These are phyloP conservation scores for Jackrogersella multiformis DNA, from an alignment of 495 filamentous ascomycete species.

Conservation along the genomic window DNA sequence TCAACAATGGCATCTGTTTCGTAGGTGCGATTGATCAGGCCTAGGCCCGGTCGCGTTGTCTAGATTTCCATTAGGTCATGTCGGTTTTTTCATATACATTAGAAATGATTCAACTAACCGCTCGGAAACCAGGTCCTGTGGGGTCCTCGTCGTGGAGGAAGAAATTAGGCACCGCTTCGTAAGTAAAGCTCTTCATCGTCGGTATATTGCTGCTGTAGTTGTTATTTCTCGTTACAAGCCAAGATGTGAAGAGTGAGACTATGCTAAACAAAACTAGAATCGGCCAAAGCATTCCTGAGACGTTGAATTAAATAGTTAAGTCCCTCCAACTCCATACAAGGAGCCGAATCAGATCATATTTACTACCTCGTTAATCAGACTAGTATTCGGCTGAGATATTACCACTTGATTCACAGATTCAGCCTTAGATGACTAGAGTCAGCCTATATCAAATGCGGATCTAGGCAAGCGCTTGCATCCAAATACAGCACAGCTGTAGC, in stretches of 20 bases:
- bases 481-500: constrained; percentile 7
- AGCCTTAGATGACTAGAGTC: neutral
- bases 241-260: constrained; percentile 3
- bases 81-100: neutral
- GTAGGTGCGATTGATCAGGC: constrained; percentile 45
- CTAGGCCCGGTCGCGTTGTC: constrained; percentile 44
- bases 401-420: constrained; percentile 3
- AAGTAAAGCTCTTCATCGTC: neutral
- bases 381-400: neutral
- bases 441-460: neutral
- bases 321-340: neutral
- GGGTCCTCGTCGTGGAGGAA: constrained; percentile 32
- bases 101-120: constrained; percentile 10
- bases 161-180: constrained; percentile 22
- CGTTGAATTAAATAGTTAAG: neutral
- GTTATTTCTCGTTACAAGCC: neutral
- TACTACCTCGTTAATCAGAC: neutral
- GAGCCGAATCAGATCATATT: constrained; percentile 1
- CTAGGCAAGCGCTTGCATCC: constrained; percentile 1
- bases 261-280: neutral
- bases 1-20: constrained; percentile 42
- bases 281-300: neutral
- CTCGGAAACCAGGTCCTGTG: constrained; percentile 26
- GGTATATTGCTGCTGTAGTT: neutral
- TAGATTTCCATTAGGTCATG: constrained; percentile 7